Evolutionary conservation across 202 grass and related monocot genomes (phyloP).

Genomic region (Dendrocalamus latiflorus): DNA sequence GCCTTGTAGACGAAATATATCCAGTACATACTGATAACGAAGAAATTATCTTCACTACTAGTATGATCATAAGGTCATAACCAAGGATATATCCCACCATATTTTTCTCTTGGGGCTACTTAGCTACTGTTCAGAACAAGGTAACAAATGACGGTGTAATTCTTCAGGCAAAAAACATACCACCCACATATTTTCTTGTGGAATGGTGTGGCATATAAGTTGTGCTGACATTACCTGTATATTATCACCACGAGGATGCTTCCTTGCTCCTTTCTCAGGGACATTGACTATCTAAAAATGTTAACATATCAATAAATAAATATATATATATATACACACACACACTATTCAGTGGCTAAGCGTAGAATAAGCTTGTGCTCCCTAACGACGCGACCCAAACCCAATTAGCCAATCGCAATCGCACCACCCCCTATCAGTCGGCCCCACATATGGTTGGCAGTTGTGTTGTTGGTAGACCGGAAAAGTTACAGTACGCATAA

Average conservation of each 20-base stretch:
- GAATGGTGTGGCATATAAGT: conserved; percentile 17
- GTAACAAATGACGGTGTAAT: background rate
- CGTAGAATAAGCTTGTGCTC: too few relatives aligned
- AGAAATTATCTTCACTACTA: background rate
- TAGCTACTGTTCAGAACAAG: background rate
- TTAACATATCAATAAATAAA: conserved; percentile 29
- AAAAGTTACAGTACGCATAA: too few relatives aligned
- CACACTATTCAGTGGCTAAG: too few relatives aligned
- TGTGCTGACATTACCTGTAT: conserved; percentile 71
- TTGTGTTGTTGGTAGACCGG: too few relatives aligned
- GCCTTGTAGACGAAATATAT: background rate
- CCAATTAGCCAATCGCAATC: too few relatives aligned
- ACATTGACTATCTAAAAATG: conserved; percentile 90
- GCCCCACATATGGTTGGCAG: too few relatives aligned
- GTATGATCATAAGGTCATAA: background rate
- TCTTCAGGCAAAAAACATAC: background rate
- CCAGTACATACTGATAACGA: background rate
- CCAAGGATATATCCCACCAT: background rate
- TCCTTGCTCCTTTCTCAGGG: conserved; percentile 98
- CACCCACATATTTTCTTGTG: conserved; percentile 6
- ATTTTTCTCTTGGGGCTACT: conserved; percentile 12
- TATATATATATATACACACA: background rate
- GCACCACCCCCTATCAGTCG: too few relatives aligned
- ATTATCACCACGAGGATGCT: conserved; percentile 99
- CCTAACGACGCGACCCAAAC: too few relatives aligned